Evolutionary conservation across 805 yeast genomes (phyloP).

Genomic region (Candida vartiovaarae): DNA sequence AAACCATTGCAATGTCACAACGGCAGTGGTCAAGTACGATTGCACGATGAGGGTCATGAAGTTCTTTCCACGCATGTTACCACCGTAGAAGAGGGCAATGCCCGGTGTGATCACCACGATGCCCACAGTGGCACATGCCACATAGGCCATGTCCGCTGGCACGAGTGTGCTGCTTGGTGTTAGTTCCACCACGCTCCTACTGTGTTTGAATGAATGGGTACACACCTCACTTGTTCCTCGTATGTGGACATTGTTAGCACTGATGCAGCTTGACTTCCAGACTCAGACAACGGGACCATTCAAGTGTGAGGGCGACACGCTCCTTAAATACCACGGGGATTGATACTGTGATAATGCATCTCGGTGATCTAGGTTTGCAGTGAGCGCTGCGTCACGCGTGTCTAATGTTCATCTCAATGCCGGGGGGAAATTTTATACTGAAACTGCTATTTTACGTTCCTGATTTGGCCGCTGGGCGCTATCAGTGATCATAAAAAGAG

Average conservation of each 20-base stretch:
- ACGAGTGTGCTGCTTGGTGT: conserved; percentile 23
- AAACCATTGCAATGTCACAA: conserved; percentile 85
- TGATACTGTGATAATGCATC: no score
- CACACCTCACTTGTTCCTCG: conserved; percentile 1
- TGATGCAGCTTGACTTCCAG: neutral
- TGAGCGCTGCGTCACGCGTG: no score
- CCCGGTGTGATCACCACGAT: conserved; percentile 90
- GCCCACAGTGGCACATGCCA: conserved; percentile 24
- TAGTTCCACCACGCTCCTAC: no score
- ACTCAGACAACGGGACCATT: neutral
- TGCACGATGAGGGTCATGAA: conserved; percentile 75
- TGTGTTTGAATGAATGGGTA: neutral
- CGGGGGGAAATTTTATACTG: no score
- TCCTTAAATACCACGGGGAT: no score
- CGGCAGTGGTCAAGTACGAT: conserved; percentile 58
- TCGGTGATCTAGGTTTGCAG: no score
- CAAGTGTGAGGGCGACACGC: no score
- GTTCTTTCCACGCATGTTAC: conserved; percentile 55
- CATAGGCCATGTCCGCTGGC: conserved; percentile 43
- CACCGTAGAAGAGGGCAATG: conserved; percentile 84
- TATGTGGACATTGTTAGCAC: neutral
- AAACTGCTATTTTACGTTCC: no score
- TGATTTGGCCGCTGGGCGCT: no score
- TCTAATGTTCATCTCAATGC: no score
- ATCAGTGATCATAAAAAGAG: no score